phyloP scores from a whole-genome alignment of 768 basidiomycete species.

The Naganishia kalamii region DNA sequence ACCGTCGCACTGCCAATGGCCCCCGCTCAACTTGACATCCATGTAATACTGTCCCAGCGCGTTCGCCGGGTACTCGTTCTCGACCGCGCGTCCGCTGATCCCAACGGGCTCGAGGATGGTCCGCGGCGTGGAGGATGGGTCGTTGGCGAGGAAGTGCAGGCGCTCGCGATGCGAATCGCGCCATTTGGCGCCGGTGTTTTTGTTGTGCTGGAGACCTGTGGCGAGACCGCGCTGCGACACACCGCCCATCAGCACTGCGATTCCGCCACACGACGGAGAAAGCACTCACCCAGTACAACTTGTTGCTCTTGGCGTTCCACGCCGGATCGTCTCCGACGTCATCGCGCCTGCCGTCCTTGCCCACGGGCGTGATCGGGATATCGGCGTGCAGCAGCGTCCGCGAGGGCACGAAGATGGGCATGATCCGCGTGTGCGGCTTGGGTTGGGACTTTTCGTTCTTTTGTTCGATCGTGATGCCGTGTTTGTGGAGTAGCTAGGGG shows the following conservation, averaged over 20 bases:
- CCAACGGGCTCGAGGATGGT: slow-evolving; percentile 42
- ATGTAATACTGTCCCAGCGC: slow-evolving; percentile 43
- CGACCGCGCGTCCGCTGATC: slow-evolving; percentile 36
- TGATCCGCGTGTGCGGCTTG: slow-evolving; percentile 45
- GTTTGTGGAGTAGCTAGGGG: slow-evolving; percentile 41
- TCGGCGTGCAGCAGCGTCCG: slow-evolving; percentile 44
- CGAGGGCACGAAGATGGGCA: slow-evolving; percentile 45
- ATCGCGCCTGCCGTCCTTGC: slow-evolving; percentile 41
- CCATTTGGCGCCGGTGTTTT: slow-evolving; percentile 38
- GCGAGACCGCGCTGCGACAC: slow-evolving; percentile 41
- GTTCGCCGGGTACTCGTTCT: slow-evolving; percentile 32
- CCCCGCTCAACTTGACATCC: slow-evolving; percentile 45
- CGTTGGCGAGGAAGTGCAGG: slow-evolving; percentile 44
- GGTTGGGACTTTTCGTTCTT: slow-evolving; percentile 41
- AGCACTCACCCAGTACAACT: slow-evolving; percentile 45
- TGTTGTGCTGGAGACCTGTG: slow-evolving; percentile 43
- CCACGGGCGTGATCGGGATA: slow-evolving; percentile 47
- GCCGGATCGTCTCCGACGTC: slow-evolving; percentile 44
- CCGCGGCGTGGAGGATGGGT: slow-evolving; percentile 29
- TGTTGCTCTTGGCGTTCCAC: slow-evolving; percentile 44
- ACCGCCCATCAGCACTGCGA: neutral
- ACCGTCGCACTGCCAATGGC: slow-evolving; percentile 46
- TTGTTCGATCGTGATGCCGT: slow-evolving; percentile 44
- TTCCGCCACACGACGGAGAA: neutral
- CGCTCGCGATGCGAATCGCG: slow-evolving; percentile 44